phyloP scores from a whole-genome alignment of 352 stramenopile species.

The Phytophthora fragariaefolia region DNA sequence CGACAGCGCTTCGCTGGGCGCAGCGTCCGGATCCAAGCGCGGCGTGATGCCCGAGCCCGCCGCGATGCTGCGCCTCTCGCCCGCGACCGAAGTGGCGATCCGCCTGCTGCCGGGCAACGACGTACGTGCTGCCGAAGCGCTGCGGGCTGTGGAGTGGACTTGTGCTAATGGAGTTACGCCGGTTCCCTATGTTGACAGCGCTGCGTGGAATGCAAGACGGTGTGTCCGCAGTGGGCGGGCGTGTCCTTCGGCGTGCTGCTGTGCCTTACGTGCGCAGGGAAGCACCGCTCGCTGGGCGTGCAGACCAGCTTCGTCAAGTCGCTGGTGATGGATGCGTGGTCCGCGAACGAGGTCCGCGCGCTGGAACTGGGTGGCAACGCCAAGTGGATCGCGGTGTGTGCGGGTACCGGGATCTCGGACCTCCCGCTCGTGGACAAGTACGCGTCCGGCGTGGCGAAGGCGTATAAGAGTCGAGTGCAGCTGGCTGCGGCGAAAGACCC shows the following conservation, averaged over 20 bases:
- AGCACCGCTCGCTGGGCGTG: conserved; percentile 83
- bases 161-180: conserved; percentile 1
- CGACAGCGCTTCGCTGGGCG: conserved; percentile 18
- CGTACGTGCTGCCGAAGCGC: no score
- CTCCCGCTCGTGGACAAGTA: conserved; percentile 70
- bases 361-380: conserved; percentile 82
- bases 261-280: conserved; percentile 76
- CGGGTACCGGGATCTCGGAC: conserved; percentile 50
- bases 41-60: conserved; percentile 30
- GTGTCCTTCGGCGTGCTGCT: conserved; percentile 88
- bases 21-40: conserved; percentile 8
- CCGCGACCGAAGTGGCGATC: conserved; percentile 56
- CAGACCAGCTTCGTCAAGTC: conserved; percentile 88
- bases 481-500: conserved; percentile 32
- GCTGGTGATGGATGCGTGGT: conserved; percentile 81
- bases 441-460: conserved; percentile 60
- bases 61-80: conserved; percentile 48
- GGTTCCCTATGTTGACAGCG: conserved; percentile 40
- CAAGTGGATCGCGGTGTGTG: conserved; percentile 83
- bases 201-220: conserved; percentile 81
- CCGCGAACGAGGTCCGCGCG: conserved; percentile 48
- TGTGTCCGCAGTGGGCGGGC: conserved; percentile 83
- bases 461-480: conserved; percentile 59
- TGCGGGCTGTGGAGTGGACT: not conserved
- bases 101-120: conserved; percentile 79